These are phyloP conservation scores for Thelephora aurantiotincta DNA, from an alignment of 768 basidiomycete genomes.

Conservation along the genomic window DNA sequence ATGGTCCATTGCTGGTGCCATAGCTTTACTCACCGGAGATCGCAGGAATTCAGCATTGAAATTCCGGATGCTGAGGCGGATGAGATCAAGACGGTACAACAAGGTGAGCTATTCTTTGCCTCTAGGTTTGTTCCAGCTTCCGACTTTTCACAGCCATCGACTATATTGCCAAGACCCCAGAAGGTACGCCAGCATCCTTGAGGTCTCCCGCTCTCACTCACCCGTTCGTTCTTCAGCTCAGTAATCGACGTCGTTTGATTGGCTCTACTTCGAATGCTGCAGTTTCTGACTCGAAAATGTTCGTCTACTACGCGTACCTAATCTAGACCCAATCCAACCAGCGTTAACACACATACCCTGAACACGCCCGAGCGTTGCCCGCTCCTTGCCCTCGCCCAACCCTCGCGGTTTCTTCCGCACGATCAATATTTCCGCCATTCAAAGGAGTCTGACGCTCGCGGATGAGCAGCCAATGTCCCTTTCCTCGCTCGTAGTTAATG, in stretches of 20 bases:
- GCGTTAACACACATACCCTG: no score
- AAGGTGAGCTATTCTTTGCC: slow-evolving; percentile 41
- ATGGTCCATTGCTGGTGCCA: neutral
- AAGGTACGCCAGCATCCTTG: slow-evolving; percentile 10
- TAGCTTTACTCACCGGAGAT: slow-evolving; percentile 3
- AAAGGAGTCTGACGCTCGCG: neutral
- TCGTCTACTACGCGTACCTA: no score
- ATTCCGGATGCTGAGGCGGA: slow-evolving; percentile 97
- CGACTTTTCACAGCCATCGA: slow-evolving; percentile 57
- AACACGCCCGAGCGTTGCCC: no score
- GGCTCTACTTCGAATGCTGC: no score
- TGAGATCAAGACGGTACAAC: slow-evolving; percentile 79
- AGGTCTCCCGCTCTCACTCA: neutral
- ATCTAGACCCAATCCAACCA: no score
- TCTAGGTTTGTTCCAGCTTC: slow-evolving; percentile 7
- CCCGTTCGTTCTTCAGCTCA: neutral
- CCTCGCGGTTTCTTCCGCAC: slow-evolving; percentile 1
- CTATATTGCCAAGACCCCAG: slow-evolving; percentile 75
- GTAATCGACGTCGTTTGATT: neutral
- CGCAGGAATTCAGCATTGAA: slow-evolving; percentile 90
- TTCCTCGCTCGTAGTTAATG: no score
- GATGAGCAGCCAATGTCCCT: no score
- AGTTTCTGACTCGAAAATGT: no score
- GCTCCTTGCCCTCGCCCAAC: neutral
- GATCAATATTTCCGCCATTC: no score